Base-by-base conservation (phyloP, 2,329 filamentous ascomycete species). In the Elsinoe perseae region DNA sequence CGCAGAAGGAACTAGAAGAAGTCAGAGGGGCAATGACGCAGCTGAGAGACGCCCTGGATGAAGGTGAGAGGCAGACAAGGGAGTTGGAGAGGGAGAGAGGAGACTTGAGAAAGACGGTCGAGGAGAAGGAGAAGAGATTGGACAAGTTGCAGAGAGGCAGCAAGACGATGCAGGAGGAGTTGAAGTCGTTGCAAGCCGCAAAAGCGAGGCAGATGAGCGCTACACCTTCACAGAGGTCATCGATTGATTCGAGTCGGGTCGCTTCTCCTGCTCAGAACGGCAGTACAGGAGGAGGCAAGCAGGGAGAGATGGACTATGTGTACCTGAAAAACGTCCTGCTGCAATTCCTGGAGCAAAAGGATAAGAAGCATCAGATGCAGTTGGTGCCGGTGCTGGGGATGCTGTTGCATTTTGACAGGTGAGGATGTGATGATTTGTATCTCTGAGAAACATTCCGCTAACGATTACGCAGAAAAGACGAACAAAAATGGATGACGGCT, bases 401-500 rank as follows among this genome's bases (percentile, higher is more conserved):
- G 77, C 72, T 92, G 66, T 72, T 93, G 66, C 81, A 83, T 68
- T 89, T 92, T 72, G 85, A 89, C 72, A 82, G 83, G 83, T 87
- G 73, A 73, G 84, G 32, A 36, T 14, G 10, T 36, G 5, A 9
- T 77, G 12, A 38, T 34, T 18, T 52, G 9, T 34, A 4, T n/a
- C n/a, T n/a, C n/a, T n/a, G n/a, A n/a, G 20, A 23, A 20, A 23
- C 6, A 9, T 3, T 40, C 50, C 61, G 54, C 67, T 71, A 59
- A 69, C 60, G 23, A 44, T 34, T 32, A 3, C 46, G 58, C 57
- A 83, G 80, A 64, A 81, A 80, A 63, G 90, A 95, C 63, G 87
- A 93, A 72, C 85, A 93, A 71, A 92, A 89, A 71, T 95, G 89
- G 89, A 82, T 85, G 71, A 80, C 84, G 16, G 89, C 86, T 2